These are phyloP conservation scores for Hsuehochloa calcarea DNA, from an alignment of 176 grass and related monocot species.

Conservation along the genomic window DNA sequence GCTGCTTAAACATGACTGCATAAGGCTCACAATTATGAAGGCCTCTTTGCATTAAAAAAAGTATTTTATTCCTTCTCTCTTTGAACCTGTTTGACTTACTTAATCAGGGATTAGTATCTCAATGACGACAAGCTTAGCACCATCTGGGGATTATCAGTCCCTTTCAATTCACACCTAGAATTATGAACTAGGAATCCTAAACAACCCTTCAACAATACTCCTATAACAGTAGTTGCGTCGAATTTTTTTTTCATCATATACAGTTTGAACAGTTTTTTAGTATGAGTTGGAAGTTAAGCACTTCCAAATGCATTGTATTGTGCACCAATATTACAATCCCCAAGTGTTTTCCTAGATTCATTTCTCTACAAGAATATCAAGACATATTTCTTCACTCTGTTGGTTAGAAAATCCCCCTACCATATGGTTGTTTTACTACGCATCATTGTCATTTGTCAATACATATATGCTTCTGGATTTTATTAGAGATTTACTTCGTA, in stretches of 20 bases:
- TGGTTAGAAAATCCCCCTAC: not conserved
- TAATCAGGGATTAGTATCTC: slow-evolving; percentile 7
- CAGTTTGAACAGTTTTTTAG: not conserved
- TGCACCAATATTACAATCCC: not conserved
- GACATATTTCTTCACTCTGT: not conserved
- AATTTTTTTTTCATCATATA: not conserved
- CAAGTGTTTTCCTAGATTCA: not conserved
- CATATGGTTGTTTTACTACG: not conserved
- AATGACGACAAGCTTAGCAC: slow-evolving; percentile 21
- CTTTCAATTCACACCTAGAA: slow-evolving; percentile 21
- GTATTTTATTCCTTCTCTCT: slow-evolving; percentile 16
- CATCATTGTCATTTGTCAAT: not conserved
- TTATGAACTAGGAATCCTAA: not conserved
- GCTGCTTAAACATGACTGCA: slow-evolving; percentile 36
- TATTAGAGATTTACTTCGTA: not conserved
- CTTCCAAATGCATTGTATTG: not conserved
- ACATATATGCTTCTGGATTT: not conserved
- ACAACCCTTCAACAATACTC: not conserved
- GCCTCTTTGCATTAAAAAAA: not conserved
- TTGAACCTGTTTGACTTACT: slow-evolving; percentile 15
- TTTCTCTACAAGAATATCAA: not conserved
- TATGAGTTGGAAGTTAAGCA: not conserved
- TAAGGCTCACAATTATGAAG: not conserved
- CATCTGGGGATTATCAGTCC: slow-evolving; percentile 6
- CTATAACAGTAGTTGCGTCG: not conserved